Evolutionary conservation across 2,329 filamentous ascomycete genomes (phyloP), one percentile per base, ranked within the genome.

Genomic region (Akanthomyces lecanii): DNA sequence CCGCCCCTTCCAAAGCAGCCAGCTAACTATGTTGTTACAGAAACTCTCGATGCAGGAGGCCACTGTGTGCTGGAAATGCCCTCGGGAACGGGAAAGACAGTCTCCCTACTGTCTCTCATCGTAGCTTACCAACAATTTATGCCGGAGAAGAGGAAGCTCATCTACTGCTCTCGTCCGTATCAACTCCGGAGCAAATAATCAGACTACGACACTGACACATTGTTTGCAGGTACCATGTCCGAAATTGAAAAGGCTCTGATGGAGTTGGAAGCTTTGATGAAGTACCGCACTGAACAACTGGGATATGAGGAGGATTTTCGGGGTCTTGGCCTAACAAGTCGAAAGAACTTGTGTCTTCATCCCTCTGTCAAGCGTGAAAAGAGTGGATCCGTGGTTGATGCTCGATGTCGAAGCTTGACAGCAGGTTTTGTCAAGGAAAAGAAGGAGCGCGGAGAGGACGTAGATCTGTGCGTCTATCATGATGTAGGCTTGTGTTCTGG

Each of bases 51-150:
- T 82, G 90, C 89, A 23, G 91, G 91, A 59, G 96, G 95, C 65
- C 92, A 99, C 78, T 97, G 93, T 75, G 94, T 99, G 25, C 79
- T 99, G 69, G 95, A 99, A 79, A 99, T 99, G 95, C 95, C 95
- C 76, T 99, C 95, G 64, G 95, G 95, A 50, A 99, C 95, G 28
- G 95, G 95, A 65, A 99, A 99, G 81, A 99, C 95, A 0, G 91
- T 99, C 30, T 97, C 95, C 11, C 82, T 99, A 5, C 81, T 99
- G 51, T 97, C 95, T 0, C 85, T 99, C 69, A 99, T 99, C 71
- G 88, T 99, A 63, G 94, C 95, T 48, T 99, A 99, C 71, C 96
- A 99, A 76, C 91, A 95, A 74, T 89, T 93, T 73, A 93, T 94
- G 71, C 92, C 93, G 3, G 92, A 97, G 73, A 91, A 95, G 70